Percentiles rank a stretch among this genome's conserved stretches.
Conservation (phyloP, 2,329 filamentous ascomycete species). For the Macroventuria anomochaeta region DNA sequence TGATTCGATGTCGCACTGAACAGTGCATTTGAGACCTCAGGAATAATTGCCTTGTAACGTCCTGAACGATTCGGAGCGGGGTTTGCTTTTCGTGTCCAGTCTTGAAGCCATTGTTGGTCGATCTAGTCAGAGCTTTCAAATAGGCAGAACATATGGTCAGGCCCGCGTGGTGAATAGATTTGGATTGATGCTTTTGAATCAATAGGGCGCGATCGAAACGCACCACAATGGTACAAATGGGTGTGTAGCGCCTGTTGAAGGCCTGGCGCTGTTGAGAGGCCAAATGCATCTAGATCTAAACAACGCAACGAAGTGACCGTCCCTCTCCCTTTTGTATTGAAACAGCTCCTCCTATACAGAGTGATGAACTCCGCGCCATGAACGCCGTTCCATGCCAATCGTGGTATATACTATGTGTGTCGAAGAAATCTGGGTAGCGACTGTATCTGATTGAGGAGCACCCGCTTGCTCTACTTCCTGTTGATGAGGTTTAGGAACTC, state of each 20-base stretch:
- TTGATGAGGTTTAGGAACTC: conserved; percentile 83
- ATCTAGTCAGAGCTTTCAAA: too few relatives aligned
- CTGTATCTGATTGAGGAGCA: background rate
- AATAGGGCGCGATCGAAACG: too few relatives aligned
- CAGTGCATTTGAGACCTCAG: too few relatives aligned
- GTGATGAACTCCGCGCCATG: conserved; percentile 40
- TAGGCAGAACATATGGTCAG: too few relatives aligned
- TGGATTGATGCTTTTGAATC: too few relatives aligned
- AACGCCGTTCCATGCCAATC: conserved; percentile 12
- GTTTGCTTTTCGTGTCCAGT: too few relatives aligned
- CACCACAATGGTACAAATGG: too few relatives aligned
- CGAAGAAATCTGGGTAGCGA: background rate
- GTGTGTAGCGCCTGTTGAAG: conserved; percentile 39
- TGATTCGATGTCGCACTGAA: too few relatives aligned
- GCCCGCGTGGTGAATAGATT: too few relatives aligned
- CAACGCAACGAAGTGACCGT: conserved; percentile 24
- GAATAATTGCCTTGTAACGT: too few relatives aligned
- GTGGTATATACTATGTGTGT: conserved; percentile 5
- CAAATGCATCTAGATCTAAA: conserved; percentile 29
- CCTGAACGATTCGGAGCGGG: too few relatives aligned
- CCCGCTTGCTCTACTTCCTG: conserved; percentile 27
- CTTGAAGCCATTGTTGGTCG: too few relatives aligned
- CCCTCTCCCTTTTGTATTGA: conserved; percentile 1
- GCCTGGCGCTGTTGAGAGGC: conserved; percentile 31
- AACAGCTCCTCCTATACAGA: conserved; percentile 16